These are phyloP conservation scores for Spencermartinsiella europaea DNA, from an alignment of 805 yeast genomes.

Conservation along the genomic window DNA sequence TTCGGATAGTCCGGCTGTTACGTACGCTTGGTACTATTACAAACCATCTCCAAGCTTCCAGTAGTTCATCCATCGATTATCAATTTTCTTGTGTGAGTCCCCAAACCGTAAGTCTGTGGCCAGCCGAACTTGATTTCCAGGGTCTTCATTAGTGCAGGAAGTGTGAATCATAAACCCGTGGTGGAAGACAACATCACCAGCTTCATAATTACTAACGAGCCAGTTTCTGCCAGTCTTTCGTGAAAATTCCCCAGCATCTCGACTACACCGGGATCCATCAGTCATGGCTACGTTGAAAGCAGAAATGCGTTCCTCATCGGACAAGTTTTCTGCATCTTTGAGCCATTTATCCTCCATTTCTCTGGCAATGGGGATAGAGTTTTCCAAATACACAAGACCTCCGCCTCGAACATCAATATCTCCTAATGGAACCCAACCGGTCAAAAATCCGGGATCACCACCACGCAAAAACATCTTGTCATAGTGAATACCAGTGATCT, in stretches of 20 bases:
- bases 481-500: slow-evolving; percentile 1
- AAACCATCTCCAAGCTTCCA: slow-evolving; percentile 4
- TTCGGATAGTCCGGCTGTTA: too few species aligned
- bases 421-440: slow-evolving; percentile 8
- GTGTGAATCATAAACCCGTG: slow-evolving; percentile 7
- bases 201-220: slow-evolving; percentile 8
- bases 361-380: slow-evolving; percentile 4
- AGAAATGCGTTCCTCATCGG: slow-evolving; percentile 5
- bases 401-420: slow-evolving; percentile 6
- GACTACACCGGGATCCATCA: slow-evolving; percentile 6
- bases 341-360: slow-evolving; percentile 10
- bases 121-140: background rate
- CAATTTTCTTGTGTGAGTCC: background rate
- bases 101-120: slow-evolving; percentile 2
- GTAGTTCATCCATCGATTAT: slow-evolving; percentile 1
- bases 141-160: slow-evolving; percentile 4
- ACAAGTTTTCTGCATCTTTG: slow-evolving; percentile 1
- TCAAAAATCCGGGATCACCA: slow-evolving; percentile 3
- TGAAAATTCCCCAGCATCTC: slow-evolving; percentile 6
- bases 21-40: too few species aligned
- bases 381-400: slow-evolving; percentile 6
- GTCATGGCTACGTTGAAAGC: slow-evolving; percentile 8
- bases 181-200: slow-evolving; percentile 9
- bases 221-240: background rate
- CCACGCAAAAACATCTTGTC: slow-evolving; percentile 4